Base-by-base conservation (phyloP, 768 basidiomycete species). In the Boletus speciosus region DNA sequence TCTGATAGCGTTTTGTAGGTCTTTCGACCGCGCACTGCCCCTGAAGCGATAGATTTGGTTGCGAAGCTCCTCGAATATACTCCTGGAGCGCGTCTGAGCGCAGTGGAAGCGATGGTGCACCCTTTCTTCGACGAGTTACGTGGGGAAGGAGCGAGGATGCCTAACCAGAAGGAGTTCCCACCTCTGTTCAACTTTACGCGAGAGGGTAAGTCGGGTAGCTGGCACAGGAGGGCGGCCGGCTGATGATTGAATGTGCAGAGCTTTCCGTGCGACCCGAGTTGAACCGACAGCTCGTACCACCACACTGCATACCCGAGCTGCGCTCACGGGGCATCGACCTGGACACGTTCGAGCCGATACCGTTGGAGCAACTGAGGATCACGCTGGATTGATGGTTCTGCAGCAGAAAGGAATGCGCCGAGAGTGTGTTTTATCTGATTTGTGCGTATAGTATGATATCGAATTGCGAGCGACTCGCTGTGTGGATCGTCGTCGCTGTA, bases 51-150 rank as follows among this genome's bases (percentile, higher is more conserved):
- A 74, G 90, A 96, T 64, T 77, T 98, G 53, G 96, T 99, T 56
- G 86, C 90, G 16, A 95, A 92, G 72, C 77, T 99, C 57, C 79
- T 99, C 63, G 96, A 98, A 68, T 99, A 99, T 76, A 99, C 97
- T n/a, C 97, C 97, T 9, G 87, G 87, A 42, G 88, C 91, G 32
- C 87, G 97, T 49, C 72, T 96, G 73, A 92, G 89, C 62, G 88
- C 93, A 2, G 81, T 93, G 63, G 88, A 93, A 72, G 90, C 90
- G 25, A 93, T 96, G 93, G 80, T 92, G 59, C 86, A 96, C 69
- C 85, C 90, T 27, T 95, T 98, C 87, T 99, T 99, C 71, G 95
- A 98, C 68, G 97, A 99, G 74, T 73, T 99, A 63, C 84, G 93
- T 58, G 81, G 80, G 40, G 91, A 95, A 67, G 93, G 92, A 0